Evolutionary conservation across 495 filamentous ascomycete species (phyloP), one percentile per base, ranked within the genome.

Genomic region (Cryomyces minteri): DNA sequence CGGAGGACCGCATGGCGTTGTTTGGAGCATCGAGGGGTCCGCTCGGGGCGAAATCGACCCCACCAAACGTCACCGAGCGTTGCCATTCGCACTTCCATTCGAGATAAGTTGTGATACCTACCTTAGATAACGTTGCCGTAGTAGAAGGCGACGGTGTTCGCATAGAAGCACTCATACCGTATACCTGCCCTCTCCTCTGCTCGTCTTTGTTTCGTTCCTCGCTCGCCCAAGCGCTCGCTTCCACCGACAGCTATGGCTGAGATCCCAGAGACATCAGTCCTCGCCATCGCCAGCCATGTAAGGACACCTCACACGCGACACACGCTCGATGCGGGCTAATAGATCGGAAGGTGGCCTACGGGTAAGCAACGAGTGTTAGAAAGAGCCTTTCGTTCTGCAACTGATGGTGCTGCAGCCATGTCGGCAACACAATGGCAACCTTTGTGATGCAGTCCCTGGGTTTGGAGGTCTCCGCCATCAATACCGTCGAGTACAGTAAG

Each of bases 251-350:
- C 46, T 11, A 43, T 43, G 7, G 9, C 49, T 31, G 43, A 50
- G 39, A 73, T 92, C 39, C 85, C 87, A 8, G 84, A 90, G 58
- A 93, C 86, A 31, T 68, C 75, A 56, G 87, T 98, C 46, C 71
- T 98, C 57, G 88, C 90, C 38, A 76, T 96, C 51, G 90, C 90
- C 58, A 96, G 90, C 64, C 90, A 98, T 92, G 90, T 95, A 82
- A 64, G 84, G 47, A 34, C 48, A 46, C 14, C 25, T n/a, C 28
- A 14, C 32, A 40, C 34, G 38, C 36, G 41, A 48, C 38, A 39
- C 31, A 18, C 12, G 12, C 18, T 9, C 36, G 30, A 32, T 44
- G 14, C 39, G 31, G 34, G 31, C 50, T 58, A 40, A 57, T 46
- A 40, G 8, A 28, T 39, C 8, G 31, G 45, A 53, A 64, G 63